Evolutionary conservation across 192 early-diverging fungal genomes (phyloP).

Genomic region (Rhizoclosmatium globosum): DNA sequence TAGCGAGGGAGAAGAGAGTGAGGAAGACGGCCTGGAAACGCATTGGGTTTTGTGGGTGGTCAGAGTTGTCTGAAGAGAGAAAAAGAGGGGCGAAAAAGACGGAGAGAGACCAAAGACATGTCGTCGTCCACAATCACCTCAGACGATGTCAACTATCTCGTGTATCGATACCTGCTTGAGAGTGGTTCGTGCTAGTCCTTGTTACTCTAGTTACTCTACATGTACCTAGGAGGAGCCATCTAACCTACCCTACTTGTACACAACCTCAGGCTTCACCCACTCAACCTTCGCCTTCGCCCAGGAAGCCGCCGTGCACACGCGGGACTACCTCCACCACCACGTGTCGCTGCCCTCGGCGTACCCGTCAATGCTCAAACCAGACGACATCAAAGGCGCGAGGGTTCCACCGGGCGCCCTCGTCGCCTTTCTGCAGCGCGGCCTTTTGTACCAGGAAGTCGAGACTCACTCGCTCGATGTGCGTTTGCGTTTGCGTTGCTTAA

Average conservation of each 20-base stretch:
- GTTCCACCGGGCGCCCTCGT: conserved; percentile 87
- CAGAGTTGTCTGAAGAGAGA: conserved; percentile 23
- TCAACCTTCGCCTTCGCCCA: conserved; percentile 84
- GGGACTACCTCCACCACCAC: conserved; percentile 11
- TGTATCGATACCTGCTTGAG: conserved; percentile 41
- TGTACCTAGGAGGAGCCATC: too few species aligned
- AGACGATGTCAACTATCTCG: conserved; percentile 40
- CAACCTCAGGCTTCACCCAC: conserved; percentile 82
- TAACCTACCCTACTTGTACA: too few species aligned
- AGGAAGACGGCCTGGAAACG: neutral
- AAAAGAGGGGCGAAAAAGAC: neutral
- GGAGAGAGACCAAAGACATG: too few species aligned
- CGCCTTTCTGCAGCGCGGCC: conserved; percentile 87
- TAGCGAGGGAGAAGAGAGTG: neutral
- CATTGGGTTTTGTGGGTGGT: too few species aligned
- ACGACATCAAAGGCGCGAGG: conserved; percentile 37
- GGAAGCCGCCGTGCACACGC: conserved; percentile 79
- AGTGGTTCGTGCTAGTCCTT: conserved; percentile 9
- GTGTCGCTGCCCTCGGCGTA: neutral
- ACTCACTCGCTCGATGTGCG: conserved; percentile 80
- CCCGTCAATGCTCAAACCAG: neutral
- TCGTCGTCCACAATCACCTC: conserved; percentile 3
- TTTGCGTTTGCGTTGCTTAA: neutral
- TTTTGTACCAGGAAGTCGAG: conserved; percentile 92
- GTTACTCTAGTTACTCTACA: neutral